phyloP scores from a whole-genome alignment of 441 rosid species.

The Populus tomentosa region DNA sequence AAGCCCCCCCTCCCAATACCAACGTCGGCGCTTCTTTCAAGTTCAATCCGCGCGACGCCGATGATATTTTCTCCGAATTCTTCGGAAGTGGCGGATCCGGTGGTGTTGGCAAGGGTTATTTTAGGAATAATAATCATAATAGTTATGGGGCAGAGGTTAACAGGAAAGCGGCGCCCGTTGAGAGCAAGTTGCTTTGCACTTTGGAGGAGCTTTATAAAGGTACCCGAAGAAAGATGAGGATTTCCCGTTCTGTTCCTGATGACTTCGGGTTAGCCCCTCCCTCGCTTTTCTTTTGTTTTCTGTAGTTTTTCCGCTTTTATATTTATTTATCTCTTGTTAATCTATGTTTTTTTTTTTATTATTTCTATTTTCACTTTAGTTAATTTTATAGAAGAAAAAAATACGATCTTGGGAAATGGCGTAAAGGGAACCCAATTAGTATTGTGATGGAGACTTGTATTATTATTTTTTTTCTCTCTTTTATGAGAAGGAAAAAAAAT shows the following conservation, averaged over 20 bases:
- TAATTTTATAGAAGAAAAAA: not conserved
- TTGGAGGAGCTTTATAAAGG: conserved; percentile 80
- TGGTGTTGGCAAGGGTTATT: conserved; percentile 14
- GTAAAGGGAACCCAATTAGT: too few species aligned
- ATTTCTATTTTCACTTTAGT: not conserved
- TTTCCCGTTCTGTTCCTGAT: conserved; percentile 67
- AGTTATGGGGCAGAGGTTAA: conserved; percentile 16
- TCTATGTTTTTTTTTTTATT: too few species aligned
- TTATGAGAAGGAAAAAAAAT: too few species aligned
- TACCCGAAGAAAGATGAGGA: conserved; percentile 60
- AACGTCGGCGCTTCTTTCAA: conserved; percentile 27
- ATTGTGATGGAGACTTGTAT: too few species aligned
- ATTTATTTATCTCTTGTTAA: not conserved
- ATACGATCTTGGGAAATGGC: not conserved
- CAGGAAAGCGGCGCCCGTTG: conserved; percentile 36
- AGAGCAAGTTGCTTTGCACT: conserved; percentile 53
- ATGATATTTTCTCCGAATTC: conserved; percentile 60
- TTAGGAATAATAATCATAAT: conserved; percentile 12
- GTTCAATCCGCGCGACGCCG: conserved; percentile 41
- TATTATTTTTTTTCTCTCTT: too few species aligned
- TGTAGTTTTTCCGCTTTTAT: not conserved
- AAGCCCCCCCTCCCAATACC: conserved; percentile 23
- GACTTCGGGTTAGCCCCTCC: conserved; percentile 49
- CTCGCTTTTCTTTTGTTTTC: not conserved
- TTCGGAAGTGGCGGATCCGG: conserved; percentile 37